Evolutionary conservation across 257 asterid species (phyloP), one percentile per base, ranked within the genome.

Genomic region (Solanum bulbocastanum): DNA sequence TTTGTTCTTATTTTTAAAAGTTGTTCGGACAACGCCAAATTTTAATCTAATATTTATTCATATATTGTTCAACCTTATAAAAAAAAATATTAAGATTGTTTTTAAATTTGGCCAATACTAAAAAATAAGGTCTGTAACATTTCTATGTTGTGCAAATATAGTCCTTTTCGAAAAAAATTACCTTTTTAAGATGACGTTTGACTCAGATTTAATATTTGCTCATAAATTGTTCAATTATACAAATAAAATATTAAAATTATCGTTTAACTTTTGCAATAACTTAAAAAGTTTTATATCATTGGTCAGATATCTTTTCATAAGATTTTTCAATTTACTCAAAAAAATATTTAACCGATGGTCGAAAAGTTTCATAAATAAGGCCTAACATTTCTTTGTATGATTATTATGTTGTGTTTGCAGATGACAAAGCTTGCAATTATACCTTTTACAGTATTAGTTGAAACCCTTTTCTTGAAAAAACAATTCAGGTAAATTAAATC

Each of bases 361-460:
- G 9, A 68, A 25, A 66, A 62, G 2, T n/a, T n/a, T 7, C 5
- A 14, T 30, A 69, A 69, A 1, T 13, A 32, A 71, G 4, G 42
- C 6, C 85, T 81, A 81, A 46, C 36, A 14, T 25, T 79, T 46
- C 1, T 46, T 27, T 44, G 18, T 46, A 30, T 44, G 16, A 44
- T 44, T 32, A 42, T 35, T 71, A 3, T 46, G 37, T 62, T 72
- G 49, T 46, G 5, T 87, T 66, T 32, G 86, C 96, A 95, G 98
- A 95, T 96, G 99, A 96, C 99, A 78, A 96, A 96, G 85, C 96
- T 96, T 32, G 99, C 99, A 87, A 95, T 96, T 75, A 96, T 96
- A 91, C 99, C 99, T 82, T 96, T 96, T 92, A 96, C 99, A 3
- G 98, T 96, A 27, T 74, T 96, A 52, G 37, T 96, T 49, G 99